Conservation (phyloP, 345 rosid genomes). For the Lumnitzera racemosa region DNA sequence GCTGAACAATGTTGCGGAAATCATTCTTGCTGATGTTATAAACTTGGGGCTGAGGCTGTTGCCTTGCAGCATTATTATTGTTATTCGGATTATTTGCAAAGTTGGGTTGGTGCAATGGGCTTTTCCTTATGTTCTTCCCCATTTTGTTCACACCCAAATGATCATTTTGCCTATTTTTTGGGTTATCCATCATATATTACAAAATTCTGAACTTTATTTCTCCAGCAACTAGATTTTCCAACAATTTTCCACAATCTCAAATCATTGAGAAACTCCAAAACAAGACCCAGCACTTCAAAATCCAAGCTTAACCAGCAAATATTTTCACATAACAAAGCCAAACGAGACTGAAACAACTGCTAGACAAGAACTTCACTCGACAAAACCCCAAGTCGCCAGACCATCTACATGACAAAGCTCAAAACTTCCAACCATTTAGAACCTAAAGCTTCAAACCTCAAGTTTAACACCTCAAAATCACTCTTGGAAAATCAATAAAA, state of each 20-base stretch:
- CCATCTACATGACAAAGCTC: too few species aligned
- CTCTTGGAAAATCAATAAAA: too few species aligned
- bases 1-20: constrained; percentile 83
- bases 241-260: too few species aligned
- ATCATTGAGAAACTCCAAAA: background rate
- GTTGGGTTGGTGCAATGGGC: constrained; percentile 77
- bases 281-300: too few species aligned
- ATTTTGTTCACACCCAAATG: constrained; percentile 81
- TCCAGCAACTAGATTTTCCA: background rate
- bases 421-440: too few species aligned
- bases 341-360: too few species aligned
- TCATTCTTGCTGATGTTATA: constrained; percentile 93
- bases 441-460: too few species aligned
- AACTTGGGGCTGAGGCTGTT: constrained; percentile 85
- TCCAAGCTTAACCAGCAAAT: too few species aligned
- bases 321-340: constrained; percentile 18
- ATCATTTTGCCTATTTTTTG: constrained; percentile 60
- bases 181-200: constrained; percentile 58
- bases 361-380: too few species aligned
- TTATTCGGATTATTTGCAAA: constrained; percentile 26
- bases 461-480: too few species aligned
- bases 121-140: constrained; percentile 77
- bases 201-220: constrained; percentile 3
- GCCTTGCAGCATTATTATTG: constrained; percentile 31
- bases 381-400: too few species aligned